These are phyloP conservation scores for Pythium guiyangense DNA, from an alignment of 352 stramenopile genomes.

Conservation along the genomic window DNA sequence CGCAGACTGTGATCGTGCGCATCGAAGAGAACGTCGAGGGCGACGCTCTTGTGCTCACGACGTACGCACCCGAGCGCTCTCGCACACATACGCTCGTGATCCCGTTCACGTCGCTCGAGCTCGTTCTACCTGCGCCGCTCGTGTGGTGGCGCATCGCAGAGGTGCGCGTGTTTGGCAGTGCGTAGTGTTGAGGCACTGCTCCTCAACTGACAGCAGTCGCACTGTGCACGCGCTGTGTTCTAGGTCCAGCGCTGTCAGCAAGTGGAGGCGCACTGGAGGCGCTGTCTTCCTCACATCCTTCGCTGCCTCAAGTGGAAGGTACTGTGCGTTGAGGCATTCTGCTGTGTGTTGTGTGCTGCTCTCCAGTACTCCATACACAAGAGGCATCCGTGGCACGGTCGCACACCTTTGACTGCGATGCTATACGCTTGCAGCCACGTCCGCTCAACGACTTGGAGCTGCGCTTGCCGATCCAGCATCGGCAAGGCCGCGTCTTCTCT, in stretches of 20 bases:
- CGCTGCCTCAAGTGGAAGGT: too few relatives aligned
- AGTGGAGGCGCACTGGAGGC: conserved; percentile 19
- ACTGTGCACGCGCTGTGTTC: conserved; percentile 1
- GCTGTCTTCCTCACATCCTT: conserved; percentile 15
- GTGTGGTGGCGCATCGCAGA: neutral
- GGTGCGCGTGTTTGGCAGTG: neutral
- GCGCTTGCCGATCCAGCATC: conserved; percentile 28
- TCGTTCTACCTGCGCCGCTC: conserved; percentile 15
- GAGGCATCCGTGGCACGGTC: too few relatives aligned
- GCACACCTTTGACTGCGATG: too few relatives aligned
- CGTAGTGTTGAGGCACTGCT: too few relatives aligned
- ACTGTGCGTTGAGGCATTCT: too few relatives aligned
- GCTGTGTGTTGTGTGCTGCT: neutral
- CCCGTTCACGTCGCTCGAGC: conserved; percentile 15
- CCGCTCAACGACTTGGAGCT: conserved; percentile 7
- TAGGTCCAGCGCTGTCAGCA: conserved; percentile 22
- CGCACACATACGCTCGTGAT: conserved; percentile 1
- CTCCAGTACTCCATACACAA: too few relatives aligned
- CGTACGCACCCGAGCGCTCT: conserved; percentile 20
- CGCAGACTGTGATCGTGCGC: conserved; percentile 13
- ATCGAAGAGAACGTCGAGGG: conserved; percentile 18
- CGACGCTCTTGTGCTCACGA: conserved; percentile 13
- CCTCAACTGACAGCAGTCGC: too few relatives aligned
- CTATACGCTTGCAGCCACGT: too few relatives aligned
- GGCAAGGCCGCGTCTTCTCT: conserved; percentile 23